A percentile compares a stretch with the other conserved stretches of the same genome.
phyloP scores from a whole-genome alignment of 139 green algal species.

The Pycnococcus provasolii region DNA sequence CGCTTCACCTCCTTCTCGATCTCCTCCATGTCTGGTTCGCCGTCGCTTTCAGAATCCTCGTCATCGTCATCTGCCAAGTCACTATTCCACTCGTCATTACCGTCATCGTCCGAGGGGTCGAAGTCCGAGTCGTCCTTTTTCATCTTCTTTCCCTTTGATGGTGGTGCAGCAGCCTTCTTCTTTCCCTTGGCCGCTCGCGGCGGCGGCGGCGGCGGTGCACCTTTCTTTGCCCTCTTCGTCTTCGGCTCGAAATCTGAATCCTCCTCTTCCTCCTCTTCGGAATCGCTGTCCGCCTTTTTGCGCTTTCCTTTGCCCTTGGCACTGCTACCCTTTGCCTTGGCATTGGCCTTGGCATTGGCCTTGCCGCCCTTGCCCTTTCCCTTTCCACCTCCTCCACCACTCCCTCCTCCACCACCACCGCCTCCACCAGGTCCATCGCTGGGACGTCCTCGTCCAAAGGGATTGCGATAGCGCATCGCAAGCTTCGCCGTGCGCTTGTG shows the following conservation, averaged over 20 bases:
- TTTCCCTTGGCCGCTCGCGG: background rate
- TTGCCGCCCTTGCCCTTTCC: constrained; percentile 25
- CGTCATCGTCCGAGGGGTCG: background rate
- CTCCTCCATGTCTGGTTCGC: constrained; percentile 13
- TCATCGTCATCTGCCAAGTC: background rate
- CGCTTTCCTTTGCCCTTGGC: constrained; percentile 6
- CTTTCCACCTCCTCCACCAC: constrained; percentile 29
- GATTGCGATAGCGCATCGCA: constrained; percentile 72
- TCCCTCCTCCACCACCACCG: constrained; percentile 11
- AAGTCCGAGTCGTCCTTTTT: background rate
- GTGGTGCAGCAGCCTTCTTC: constrained; percentile 8
- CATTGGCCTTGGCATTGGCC: constrained; percentile 20
- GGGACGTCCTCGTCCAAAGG: constrained; percentile 7
- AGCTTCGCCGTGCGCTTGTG: constrained; percentile 64
- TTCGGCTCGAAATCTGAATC: constrained; percentile 13
- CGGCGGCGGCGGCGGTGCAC: background rate
- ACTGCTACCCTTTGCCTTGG: constrained; percentile 2
- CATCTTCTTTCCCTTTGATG: constrained; percentile 7
- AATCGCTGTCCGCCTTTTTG: constrained; percentile 13
- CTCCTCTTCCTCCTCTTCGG: constrained; percentile 13
- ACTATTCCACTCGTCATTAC: background rate
- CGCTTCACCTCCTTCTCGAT: constrained; percentile 20
- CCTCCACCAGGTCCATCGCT: constrained; percentile 12
- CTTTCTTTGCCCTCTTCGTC: background rate
- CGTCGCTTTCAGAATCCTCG: background rate